These are phyloP conservation scores for Puccinellia tenuiflora DNA, from an alignment of 176 grass and related monocot species.

Conservation along the genomic window DNA sequence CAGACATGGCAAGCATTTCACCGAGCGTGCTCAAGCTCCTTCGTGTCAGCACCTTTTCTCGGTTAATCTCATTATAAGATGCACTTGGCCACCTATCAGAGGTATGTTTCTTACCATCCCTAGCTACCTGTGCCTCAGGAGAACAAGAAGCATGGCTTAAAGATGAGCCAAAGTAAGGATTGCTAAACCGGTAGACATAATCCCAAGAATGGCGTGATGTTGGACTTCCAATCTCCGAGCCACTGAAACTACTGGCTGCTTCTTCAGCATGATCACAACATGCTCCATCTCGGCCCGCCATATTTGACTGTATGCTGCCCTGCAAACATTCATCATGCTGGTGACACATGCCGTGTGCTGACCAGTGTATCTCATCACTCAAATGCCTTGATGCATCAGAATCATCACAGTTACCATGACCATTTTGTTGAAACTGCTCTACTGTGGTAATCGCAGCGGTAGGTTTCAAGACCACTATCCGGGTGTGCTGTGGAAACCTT, in stretches of 20 bases:
- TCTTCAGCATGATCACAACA: conserved; percentile 53
- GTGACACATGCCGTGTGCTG: conserved; percentile 29
- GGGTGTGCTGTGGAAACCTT: conserved; percentile 54
- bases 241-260: conserved; percentile 51
- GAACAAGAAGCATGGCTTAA: conserved; percentile 71
- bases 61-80: conserved; percentile 46
- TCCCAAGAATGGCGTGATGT: conserved; percentile 79
- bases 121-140: conserved; percentile 73
- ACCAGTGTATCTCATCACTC: conserved; percentile 36
- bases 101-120: conserved; percentile 73
- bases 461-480: conserved; percentile 91
- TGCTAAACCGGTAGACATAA: conserved; percentile 58
- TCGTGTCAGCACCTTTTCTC: conserved; percentile 39
- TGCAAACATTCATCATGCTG: conserved; percentile 69
- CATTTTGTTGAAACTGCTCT: conserved; percentile 35
- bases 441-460: conserved; percentile 24
- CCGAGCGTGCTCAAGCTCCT: conserved; percentile 93
- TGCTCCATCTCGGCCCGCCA: conserved; percentile 41
- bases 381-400: conserved; percentile 45
- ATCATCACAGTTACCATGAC: conserved; percentile 29
- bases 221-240: conserved; percentile 62
- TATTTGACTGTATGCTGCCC: conserved; percentile 58
- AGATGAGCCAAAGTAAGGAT: conserved; percentile 71
- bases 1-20: conserved; percentile 87
- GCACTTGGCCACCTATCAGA: conserved; percentile 79